Base-by-base conservation (phyloP, 1,139 yeast species). In the Casaregolazyma lundiana region DNA sequence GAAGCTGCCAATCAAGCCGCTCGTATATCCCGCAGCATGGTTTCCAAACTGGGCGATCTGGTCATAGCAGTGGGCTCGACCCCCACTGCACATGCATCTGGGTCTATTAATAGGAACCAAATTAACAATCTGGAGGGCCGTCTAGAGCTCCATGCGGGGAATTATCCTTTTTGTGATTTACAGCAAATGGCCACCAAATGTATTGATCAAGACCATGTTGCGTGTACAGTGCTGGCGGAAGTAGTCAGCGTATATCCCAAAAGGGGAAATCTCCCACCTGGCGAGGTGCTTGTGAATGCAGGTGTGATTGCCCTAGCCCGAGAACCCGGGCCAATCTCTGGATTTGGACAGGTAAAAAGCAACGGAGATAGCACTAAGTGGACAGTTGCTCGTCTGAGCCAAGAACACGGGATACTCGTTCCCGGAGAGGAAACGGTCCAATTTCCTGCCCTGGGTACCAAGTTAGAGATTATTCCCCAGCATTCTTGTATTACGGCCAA, bases 131-230 rank as follows among this genome's bases (percentile, higher is more conserved):
- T 58, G 26, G 43, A 45, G 3, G 78, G 20, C 62, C 62, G 62
- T 1, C 66, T 85, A 44, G 95, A 85, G 56, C 63, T 85, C 16
- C 95, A 85, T 61, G 92, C 92, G 13, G 95, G 95, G 11, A 84
- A 84, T 60, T 84, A 82, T 58, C 75, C 83, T 2, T 76, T 81
- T 56, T 79, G 84, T 58, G 94, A 85, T 61, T 66, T 84, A 49
- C 95, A 85, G 58, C 94, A 85, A 61, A 73, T 80, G 16, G 75
- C 87, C 7, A 84, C 94, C 0, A 78, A 78, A 0, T 77, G 84
- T 54, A 71, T 82, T 22, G 51, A 61, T 1, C 61, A 63, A 22
- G 67, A 69, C 1, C 69, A 75, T 45, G 75, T 84, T 16, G 76
- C 94, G 0, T 69, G 80, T 35, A 66, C 67, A 11, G 80, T 84